These are phyloP conservation scores for Dichomitus squalens DNA, from an alignment of 1,284 basidiomycete genomes.

Conservation along the genomic window DNA sequence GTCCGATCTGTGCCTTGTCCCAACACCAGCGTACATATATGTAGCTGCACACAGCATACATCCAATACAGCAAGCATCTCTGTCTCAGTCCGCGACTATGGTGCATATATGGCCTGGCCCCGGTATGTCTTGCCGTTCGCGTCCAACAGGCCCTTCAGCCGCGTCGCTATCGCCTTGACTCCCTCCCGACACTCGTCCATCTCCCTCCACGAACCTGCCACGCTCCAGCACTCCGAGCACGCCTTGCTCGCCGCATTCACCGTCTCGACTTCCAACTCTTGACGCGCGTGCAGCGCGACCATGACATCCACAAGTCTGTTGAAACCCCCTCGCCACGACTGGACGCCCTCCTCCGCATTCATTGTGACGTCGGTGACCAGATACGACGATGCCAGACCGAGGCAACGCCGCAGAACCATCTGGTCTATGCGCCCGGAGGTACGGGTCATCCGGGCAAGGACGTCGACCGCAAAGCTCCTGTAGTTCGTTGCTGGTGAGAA, in stretches of 20 bases:
- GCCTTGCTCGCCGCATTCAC: constrained; percentile 71
- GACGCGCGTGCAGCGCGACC: constrained; percentile 61
- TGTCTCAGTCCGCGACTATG: too few species aligned
- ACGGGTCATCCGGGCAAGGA: constrained; percentile 53
- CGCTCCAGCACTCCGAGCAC: constrained; percentile 82
- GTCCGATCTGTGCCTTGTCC: constrained; percentile 1
- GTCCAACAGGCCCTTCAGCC: constrained; percentile 67
- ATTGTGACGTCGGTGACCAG: constrained; percentile 73
- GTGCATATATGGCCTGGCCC: constrained; percentile 66
- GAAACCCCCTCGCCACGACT: constrained; percentile 68
- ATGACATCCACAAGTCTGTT: constrained; percentile 69
- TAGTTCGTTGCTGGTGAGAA: constrained; percentile 54
- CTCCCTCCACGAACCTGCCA: constrained; percentile 66
- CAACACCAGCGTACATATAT: neutral
- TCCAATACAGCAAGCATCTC: too few species aligned
- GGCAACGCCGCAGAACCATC: constrained; percentile 57
- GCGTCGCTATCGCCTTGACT: constrained; percentile 59
- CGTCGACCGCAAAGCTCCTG: constrained; percentile 55
- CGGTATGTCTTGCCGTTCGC: constrained; percentile 65
- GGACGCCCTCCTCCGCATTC: constrained; percentile 55
- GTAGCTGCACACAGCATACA: too few species aligned
- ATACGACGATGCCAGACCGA: constrained; percentile 73
- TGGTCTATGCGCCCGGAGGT: constrained; percentile 58
- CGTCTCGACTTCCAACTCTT: constrained; percentile 71
- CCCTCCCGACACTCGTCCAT: constrained; percentile 61